Evolutionary conservation across 2,329 filamentous ascomycete genomes (phyloP).

Genomic region (Verticillium albo-atrum): DNA sequence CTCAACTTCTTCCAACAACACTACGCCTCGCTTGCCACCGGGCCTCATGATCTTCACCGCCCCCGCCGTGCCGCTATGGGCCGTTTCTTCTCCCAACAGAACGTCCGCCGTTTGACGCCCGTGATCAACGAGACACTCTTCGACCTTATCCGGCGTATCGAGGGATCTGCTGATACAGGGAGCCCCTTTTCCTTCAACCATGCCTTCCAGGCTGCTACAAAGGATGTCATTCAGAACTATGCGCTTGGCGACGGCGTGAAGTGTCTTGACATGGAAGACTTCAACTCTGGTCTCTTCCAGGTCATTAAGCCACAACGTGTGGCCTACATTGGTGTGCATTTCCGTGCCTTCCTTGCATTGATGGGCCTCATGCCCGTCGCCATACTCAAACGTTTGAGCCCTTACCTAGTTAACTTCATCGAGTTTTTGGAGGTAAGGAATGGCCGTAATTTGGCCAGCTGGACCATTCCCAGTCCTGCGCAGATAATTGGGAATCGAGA

Average conservation of each 20-base stretch:
- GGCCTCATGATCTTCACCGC: conserved; percentile 28
- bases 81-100: conserved; percentile 29
- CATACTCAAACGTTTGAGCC: too few relatives aligned
- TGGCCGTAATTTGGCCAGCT: too few relatives aligned
- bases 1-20: not conserved
- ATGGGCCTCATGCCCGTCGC: too few relatives aligned
- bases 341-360: conserved; percentile 6
- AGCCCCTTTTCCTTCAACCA: not conserved
- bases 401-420: too few relatives aligned
- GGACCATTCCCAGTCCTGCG: too few relatives aligned
- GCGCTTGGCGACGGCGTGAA: conserved; percentile 15
- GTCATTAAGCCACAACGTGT: conserved; percentile 10
- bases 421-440: too few relatives aligned
- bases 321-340: conserved; percentile 15
- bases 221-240: not conserved
- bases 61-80: conserved; percentile 21
- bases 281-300: conserved; percentile 20
- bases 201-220: not conserved
- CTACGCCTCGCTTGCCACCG: conserved; percentile 16
- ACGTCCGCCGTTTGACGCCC: conserved; percentile 29
- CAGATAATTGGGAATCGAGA: too few relatives aligned
- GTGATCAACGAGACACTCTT: conserved; percentile 30
- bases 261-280: conserved; percentile 23
- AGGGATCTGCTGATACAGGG: not conserved
- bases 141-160: conserved; percentile 15